Base-by-base conservation (phyloP, 1,284 basidiomycete species). In the Ceratobasidium sp. region DNA sequence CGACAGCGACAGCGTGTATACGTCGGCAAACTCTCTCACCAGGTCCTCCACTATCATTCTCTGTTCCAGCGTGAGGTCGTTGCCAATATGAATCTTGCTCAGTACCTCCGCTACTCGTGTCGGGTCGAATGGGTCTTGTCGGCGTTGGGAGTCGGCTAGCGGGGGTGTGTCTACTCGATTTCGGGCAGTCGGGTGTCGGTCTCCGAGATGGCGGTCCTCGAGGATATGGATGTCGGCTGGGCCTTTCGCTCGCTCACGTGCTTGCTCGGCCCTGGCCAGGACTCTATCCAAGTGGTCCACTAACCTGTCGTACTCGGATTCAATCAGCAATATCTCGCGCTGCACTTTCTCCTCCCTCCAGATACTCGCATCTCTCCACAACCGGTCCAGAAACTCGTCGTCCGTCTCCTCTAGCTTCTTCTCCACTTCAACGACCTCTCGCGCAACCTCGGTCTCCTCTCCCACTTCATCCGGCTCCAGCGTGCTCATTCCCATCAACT, bases 21-120 rank as follows among this genome's bases (percentile, higher is more conserved):
- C 48, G 46, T 70, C 50, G 9, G 64, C 64, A 39, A 60, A 69
- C 45, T 61, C 48, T 10, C 21, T 21, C 14, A 74, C 41, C 39
- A 73, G 23, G 1, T 21, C 41, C 23, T 53, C 30, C 2, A 74
- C 50, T 18, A 28, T 39, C 18, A 34, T 2, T 16, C 30, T 28
- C 50, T 74, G 71, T 36, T 59, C 45, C 32, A 10, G 62, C 3
- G 21, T 21, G 8, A 74, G 36, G 28, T 73, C 74, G 32, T 32
- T n/a, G 16, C 72, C 74, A 3, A 69, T 59, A 4, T 43, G 28
- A 16, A 74, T 55, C 23, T 48, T 36, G n/a, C 30, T n/a, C 14
- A 72, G 21, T 23, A 74, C 45, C 26, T 61, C 43, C 3, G 41
- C 14, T 1, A 61, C 41, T 30, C 41, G 23, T 2, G 6, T 23